Base-by-base conservation (phyloP, 352 stramenopile species). In the Globisporangium lucens region DNA sequence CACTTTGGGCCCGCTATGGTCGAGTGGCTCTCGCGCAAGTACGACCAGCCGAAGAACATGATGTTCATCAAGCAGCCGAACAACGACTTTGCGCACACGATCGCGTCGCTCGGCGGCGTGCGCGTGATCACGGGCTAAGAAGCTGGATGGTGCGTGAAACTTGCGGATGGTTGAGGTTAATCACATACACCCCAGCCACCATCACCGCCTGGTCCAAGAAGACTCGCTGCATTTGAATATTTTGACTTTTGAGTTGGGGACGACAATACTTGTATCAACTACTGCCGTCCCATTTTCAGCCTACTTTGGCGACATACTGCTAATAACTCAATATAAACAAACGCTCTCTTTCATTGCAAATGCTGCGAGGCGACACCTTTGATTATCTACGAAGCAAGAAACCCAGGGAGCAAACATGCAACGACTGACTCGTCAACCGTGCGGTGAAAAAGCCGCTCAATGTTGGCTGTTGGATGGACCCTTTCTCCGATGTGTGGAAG, bases 11-110 rank as follows among this genome's bases (percentile, higher is more conserved):
- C 94, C 2, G 87, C 88, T 22, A 87, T 97, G 73, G 92, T 98
- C 58, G 94, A 98, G 79, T 98, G 92, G 89, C 68, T 98, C 66
- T 87, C 84, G 47, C 78, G 81, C 73, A 89, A 94, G 73, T 94
- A 98, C 70, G 77, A 79, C 57, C 90, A 98, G 72, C 87, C 88
- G 41, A 96, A 97, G 79, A 98, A 98, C 78, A 92, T 97, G 75
- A 98, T 98, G 89, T 98, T 98, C 75, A 98, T 98, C 79, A 97
- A 96, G 75, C 95, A 97, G 77, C 93, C 94, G n/a, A 97, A 96
- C 80, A 75, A 96, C 77, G 87, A 98, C 70, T 98, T 98, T 72
- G 82, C 80, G 24, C 91, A 98, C 80, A 98, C 95, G 61, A 87
- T 98, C 55, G 90, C 89, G 20, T 89, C 92, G 62, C 89, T 98